Base-by-base conservation (phyloP, 805 yeast species). In the Teunomyces atbi region DNA sequence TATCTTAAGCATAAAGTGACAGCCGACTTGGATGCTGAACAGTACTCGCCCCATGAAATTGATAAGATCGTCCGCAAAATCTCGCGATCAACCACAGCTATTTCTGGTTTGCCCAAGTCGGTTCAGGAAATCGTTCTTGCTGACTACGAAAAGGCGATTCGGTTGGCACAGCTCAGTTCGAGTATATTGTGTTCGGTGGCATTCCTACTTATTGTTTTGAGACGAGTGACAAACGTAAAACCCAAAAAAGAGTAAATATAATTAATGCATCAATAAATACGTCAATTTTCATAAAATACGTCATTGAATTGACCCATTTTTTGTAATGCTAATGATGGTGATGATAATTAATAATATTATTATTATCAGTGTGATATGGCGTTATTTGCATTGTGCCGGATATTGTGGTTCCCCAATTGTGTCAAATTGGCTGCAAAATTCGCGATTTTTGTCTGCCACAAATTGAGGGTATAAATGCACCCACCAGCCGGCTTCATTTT, bases 101-200 rank as follows among this genome's bases (percentile, higher is more conserved):
- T 63, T 4, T 30, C 45, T 28, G 15, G 29, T 3, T 41, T 60
- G 12, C 58, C 55, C 5, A 47, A 51, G 6, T 49, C 54, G 11
- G 44, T 62, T 8, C 45, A 49, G 33, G 45, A n/a, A 1, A 45
- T 61, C 3, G 60, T 65, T 3, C 35, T 54, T 12, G 29, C 20
- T n/a, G 64, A 62, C 40, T 65, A 64, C 42, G 60, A 54, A 32
- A 28, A 37, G 19, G 65, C 66, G 1, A 55, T 65, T 21, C 46
- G 60, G 27, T 40, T 53, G 18, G 62, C 66, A 1, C 69, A 64
- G 45, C 32, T 58, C 20, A 45, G 56, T 18, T 57, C 59, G 4
- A 46, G 55, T 30, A 19, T 47, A 21, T 54, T 39, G 8, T 28
- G 42, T 10, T 11, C 39, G 18, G 27, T 36, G 10, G 39, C 39